phyloP scores from a whole-genome alignment of 495 filamentous ascomycete species.

The Neurospora sp. region DNA sequence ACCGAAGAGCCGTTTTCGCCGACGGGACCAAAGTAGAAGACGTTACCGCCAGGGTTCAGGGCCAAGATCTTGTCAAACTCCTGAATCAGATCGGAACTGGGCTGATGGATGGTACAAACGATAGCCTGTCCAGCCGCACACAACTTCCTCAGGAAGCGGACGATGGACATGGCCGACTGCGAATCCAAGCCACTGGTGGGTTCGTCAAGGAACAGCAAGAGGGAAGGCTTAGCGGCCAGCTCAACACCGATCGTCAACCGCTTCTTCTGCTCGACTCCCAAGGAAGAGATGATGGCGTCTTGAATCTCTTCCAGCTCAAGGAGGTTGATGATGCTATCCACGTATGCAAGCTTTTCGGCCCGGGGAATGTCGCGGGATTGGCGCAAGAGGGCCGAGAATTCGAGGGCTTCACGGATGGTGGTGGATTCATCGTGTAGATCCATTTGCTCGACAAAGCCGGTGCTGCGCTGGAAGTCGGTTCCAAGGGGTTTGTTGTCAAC shows the following conservation, averaged over 20 bases:
- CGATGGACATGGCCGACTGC: conserved; percentile 73
- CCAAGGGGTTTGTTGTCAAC: conserved; percentile 65
- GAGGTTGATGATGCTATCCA: conserved; percentile 79
- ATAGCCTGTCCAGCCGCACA: conserved; percentile 67
- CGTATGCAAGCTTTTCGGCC: conserved; percentile 71
- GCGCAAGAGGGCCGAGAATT: conserved; percentile 71
- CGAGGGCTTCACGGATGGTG: conserved; percentile 77
- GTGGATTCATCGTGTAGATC: conserved; percentile 74
- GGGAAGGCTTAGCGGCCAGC: conserved; percentile 73
- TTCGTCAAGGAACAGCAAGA: conserved; percentile 69
- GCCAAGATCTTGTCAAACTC: conserved; percentile 66
- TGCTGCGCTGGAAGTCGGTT: conserved; percentile 65
- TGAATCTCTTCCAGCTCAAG: conserved; percentile 73
- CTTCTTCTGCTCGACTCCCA: conserved; percentile 54
- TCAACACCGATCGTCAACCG: conserved; percentile 86
- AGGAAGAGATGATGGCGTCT: conserved; percentile 72
- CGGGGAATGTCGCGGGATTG: conserved; percentile 56
- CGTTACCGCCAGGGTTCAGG: conserved; percentile 58
- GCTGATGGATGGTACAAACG: conserved; percentile 70
- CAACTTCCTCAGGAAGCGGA: conserved; percentile 78
- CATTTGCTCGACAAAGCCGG: conserved; percentile 82
- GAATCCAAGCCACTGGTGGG: conserved; percentile 79
- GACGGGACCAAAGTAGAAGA: conserved; percentile 61
- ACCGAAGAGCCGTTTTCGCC: conserved; percentile 38
- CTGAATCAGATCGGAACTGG: conserved; percentile 62